Percentiles rank a stretch among this genome's conserved stretches.
phyloP scores from a whole-genome alignment of 306 rosid species.

The Fragaria vesca region DNA sequence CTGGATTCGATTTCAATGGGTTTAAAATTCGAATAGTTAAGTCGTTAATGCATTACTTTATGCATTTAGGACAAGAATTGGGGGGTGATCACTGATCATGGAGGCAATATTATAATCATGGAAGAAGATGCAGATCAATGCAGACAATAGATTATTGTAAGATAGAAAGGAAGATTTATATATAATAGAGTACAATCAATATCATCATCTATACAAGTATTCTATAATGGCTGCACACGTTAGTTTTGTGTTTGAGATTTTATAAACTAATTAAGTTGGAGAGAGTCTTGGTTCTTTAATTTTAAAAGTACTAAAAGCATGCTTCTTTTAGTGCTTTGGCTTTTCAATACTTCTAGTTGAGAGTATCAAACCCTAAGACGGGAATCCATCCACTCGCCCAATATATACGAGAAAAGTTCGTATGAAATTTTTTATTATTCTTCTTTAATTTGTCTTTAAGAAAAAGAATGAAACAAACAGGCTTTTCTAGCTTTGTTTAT shows the following conservation, averaged over 20 bases:
- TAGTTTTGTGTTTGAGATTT: conserved; percentile 6
- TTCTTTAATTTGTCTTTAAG: background rate
- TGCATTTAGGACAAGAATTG: background rate
- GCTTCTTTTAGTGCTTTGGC: conserved; percentile 17
- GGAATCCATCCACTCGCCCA: conserved; percentile 23
- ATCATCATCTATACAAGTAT: conserved; percentile 8
- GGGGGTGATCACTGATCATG: conserved; percentile 6
- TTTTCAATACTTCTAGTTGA: background rate
- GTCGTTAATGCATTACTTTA: background rate
- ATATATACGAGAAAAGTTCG: background rate
- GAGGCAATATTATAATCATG: background rate
- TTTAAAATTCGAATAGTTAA: background rate
- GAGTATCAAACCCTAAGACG: background rate
- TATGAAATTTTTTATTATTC: background rate
- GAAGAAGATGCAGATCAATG: conserved; percentile 14
- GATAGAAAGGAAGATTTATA: background rate
- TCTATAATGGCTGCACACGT: conserved; percentile 19
- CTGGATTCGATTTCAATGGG: background rate
- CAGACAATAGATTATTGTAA: background rate
- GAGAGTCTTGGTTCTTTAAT: background rate
- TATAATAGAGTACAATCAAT: conserved; percentile 9
- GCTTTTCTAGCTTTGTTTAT: background rate
- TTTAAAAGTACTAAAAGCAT: conserved; percentile 1
- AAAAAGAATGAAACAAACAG: conserved; percentile 3
- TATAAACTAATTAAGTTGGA: background rate